Percentiles rank a stretch among this genome's conserved stretches.
These are phyloP conservation scores for Alternaria tenuissima DNA, from an alignment of 2,329 filamentous ascomycete genomes.

Conservation along the genomic window DNA sequence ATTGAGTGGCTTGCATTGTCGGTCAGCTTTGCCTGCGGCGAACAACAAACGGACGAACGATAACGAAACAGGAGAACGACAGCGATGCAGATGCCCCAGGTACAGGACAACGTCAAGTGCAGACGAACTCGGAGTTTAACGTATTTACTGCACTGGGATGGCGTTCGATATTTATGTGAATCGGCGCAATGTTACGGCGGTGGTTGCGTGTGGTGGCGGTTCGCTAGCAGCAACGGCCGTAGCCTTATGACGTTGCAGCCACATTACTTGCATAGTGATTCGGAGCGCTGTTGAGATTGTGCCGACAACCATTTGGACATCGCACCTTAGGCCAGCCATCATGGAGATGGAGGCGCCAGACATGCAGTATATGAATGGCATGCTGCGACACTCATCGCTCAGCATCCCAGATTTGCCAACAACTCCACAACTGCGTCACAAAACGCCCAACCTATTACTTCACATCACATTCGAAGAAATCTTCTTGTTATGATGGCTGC, in stretches of 20 bases:
- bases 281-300: neutral
- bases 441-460: neutral
- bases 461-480: neutral
- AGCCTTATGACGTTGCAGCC: neutral
- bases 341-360: neutral
- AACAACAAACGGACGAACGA: neutral
- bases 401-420: neutral
- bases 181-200: conserved; percentile 1
- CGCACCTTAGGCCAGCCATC: neutral
- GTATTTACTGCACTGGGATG: neutral
- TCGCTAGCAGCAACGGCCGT: conserved; percentile 2
- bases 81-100: neutral
- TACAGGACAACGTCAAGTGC: neutral
- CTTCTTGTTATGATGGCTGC: neutral
- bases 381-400: neutral
- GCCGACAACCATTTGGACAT: neutral
- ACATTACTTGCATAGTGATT: neutral
- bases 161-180: neutral
- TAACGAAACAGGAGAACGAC: neutral
- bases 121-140: neutral
- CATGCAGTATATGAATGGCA: neutral
- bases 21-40: neutral
- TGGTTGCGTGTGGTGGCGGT: neutral
- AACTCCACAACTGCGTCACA: neutral
- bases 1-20: neutral